These are phyloP conservation scores for Hortaea sp. DNA, from an alignment of 2,329 filamentous ascomycete genomes.

Conservation along the genomic window DNA sequence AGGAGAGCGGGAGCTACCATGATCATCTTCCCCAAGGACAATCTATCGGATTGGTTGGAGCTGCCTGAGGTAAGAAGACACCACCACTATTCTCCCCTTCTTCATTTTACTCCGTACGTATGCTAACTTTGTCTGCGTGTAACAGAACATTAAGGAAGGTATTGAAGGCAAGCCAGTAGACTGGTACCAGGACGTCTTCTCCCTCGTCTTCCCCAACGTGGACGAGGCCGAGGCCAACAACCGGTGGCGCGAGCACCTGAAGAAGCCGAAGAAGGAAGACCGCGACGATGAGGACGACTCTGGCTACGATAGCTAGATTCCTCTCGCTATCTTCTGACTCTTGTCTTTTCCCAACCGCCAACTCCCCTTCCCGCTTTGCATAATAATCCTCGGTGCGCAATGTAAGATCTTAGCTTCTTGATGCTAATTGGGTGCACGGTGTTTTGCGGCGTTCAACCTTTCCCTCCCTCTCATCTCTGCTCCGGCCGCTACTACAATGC, in stretches of 20 bases:
- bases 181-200: slow-evolving; percentile 93
- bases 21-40: slow-evolving; percentile 91
- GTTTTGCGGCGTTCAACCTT: too few species aligned
- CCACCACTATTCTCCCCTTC: not conserved
- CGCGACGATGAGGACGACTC: slow-evolving; percentile 18
- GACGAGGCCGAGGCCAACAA: slow-evolving; percentile 64
- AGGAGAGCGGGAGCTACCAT: slow-evolving; percentile 83
- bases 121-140: slow-evolving; percentile 6
- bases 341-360: too few species aligned
- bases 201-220: slow-evolving; percentile 75
- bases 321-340: too few species aligned
- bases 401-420: too few species aligned
- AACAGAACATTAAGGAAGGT: slow-evolving; percentile 92
- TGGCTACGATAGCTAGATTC: not conserved
- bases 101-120: slow-evolving; percentile 1
- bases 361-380: too few species aligned
- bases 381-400: too few species aligned
- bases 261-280: slow-evolving; percentile 47
- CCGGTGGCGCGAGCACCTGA: slow-evolving; percentile 56
- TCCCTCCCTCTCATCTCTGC: too few species aligned
- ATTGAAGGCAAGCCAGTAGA: slow-evolving; percentile 82
- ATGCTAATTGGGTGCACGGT: too few species aligned
- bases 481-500: too few species aligned
- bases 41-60: slow-evolving; percentile 94
- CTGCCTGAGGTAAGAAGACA: slow-evolving; percentile 70